Evolutionary conservation across 331 rosid genomes (phyloP).

Genomic region (Pyrus hybrid): DNA sequence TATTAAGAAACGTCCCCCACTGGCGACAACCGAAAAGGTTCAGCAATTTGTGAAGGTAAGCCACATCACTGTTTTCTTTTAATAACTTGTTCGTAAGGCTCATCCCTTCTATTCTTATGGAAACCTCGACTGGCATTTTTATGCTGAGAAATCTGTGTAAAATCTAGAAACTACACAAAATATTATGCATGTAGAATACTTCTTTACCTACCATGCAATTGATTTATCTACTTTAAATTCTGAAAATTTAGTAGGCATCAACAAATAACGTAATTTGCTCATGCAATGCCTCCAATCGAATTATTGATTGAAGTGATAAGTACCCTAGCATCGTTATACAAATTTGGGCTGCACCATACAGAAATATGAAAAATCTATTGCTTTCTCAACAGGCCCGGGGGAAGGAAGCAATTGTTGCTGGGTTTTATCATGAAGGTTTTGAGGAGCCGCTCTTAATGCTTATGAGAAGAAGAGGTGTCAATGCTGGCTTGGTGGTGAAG

Average conservation of each 20-base stretch:
- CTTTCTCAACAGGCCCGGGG: slow-evolving; percentile 62
- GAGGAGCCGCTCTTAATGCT: slow-evolving; percentile 89
- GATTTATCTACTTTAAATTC: neutral
- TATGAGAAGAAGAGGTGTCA: slow-evolving; percentile 95
- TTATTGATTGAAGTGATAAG: neutral
- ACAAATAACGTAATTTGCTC: neutral
- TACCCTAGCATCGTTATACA: neutral
- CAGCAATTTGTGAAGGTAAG: slow-evolving; percentile 87
- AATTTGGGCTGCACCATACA: neutral
- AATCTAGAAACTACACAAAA: neutral
- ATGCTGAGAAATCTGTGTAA: neutral
- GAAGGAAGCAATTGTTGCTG: slow-evolving; percentile 86
- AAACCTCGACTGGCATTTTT: neutral
- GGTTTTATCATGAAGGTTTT: slow-evolving; percentile 94
- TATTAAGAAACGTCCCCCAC: slow-evolving; percentile 90
- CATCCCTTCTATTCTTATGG: neutral
- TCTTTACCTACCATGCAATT: neutral
- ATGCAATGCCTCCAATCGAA: neutral
- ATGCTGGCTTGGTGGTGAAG: slow-evolving; percentile 95
- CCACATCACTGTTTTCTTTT: neutral
- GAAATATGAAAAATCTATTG: neutral
- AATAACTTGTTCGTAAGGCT: neutral
- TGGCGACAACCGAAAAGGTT: slow-evolving; percentile 92
- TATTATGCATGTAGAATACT: neutral
- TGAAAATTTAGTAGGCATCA: neutral